A percentile compares a stretch with the other conserved stretches of the same genome.
phyloP scores from a whole-genome alignment of 345 rosid species.

The Gossypium thurberi region DNA sequence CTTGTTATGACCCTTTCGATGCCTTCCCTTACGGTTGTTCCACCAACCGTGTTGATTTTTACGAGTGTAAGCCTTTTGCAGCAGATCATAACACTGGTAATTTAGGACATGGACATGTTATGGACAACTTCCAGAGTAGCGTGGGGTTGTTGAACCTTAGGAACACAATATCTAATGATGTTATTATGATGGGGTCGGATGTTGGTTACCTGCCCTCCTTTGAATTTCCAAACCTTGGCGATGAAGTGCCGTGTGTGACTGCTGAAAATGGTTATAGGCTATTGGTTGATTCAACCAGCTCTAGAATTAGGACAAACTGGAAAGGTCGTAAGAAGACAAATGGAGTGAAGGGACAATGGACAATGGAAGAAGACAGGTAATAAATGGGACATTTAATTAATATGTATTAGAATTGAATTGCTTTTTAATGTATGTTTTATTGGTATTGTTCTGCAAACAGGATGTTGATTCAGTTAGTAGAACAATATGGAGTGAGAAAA shows the following conservation, averaged over 20 bases:
- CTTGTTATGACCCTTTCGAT: conserved; percentile 29
- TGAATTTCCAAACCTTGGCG: conserved; percentile 41
- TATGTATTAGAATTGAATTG: not conserved
- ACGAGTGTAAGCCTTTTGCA: conserved; percentile 52
- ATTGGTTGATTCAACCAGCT: conserved; percentile 16
- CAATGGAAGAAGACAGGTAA: conserved; percentile 83
- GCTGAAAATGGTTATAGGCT: conserved; percentile 22
- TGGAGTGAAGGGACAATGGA: conserved; percentile 92
- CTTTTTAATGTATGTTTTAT: too few species aligned
- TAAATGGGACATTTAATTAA: not conserved
- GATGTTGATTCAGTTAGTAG: conserved; percentile 55
- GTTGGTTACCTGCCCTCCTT: conserved; percentile 23
- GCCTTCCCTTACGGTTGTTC: conserved; percentile 29
- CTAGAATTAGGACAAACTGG: conserved; percentile 23
- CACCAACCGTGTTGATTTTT: conserved; percentile 32
- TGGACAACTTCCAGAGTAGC: conserved; percentile 40
- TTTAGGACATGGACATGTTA: conserved; percentile 32
- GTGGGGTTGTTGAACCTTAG: conserved; percentile 20
- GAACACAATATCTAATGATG: conserved; percentile 18
- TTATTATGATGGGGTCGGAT: conserved; percentile 27
- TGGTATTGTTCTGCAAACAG: conserved; percentile 22
- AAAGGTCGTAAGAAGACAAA: conserved; percentile 51
- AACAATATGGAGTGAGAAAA: conserved; percentile 54
- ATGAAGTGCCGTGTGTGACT: conserved; percentile 53
- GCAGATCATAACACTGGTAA: not conserved